These are phyloP conservation scores for Neoarthrinium moseri DNA, from an alignment of 2,329 filamentous ascomycete species.

Conservation along the genomic window DNA sequence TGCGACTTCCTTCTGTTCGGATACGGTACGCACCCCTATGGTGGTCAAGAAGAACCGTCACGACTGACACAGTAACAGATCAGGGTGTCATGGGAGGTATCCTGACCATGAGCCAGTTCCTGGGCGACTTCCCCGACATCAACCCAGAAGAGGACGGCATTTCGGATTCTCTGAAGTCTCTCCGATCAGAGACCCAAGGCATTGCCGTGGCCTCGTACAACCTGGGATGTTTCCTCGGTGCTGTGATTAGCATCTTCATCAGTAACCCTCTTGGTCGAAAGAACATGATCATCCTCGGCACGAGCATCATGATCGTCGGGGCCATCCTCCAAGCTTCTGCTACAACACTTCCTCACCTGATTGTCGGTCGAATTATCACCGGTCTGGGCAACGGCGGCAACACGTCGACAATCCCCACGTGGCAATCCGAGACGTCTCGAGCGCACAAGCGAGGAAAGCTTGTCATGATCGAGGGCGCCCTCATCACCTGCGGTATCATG, in stretches of 20 bases:
- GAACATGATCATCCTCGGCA: constrained; percentile 55
- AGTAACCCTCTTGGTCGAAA: constrained; percentile 58
- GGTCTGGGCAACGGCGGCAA: constrained; percentile 41
- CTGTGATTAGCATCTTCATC: constrained; percentile 43
- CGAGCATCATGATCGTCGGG: constrained; percentile 57
- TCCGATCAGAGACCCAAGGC: constrained; percentile 49
- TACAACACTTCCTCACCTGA: constrained; percentile 50
- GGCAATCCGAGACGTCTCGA: constrained; percentile 59
- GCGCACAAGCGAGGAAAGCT: constrained; percentile 58
- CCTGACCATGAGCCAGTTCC: constrained; percentile 65
- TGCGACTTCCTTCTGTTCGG: constrained; percentile 67
- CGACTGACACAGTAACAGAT: constrained; percentile 52
- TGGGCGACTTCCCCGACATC: constrained; percentile 52
- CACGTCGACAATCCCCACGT: constrained; percentile 52
- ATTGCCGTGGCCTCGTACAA: constrained; percentile 58
- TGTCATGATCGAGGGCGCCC: constrained; percentile 59
- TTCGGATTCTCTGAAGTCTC: constrained; percentile 28
- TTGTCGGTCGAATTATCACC: constrained; percentile 50
- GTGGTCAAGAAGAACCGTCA: not conserved
- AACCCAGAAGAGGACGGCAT: constrained; percentile 40
- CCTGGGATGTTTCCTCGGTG: constrained; percentile 56
- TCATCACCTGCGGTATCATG: constrained; percentile 57
- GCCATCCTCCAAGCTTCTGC: constrained; percentile 41
- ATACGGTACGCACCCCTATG: constrained; percentile 44
- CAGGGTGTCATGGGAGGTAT: constrained; percentile 76